A percentile compares a stretch with the other conserved stretches of the same genome.
Evolutionary conservation across 2,329 filamentous ascomycete genomes (phyloP).

Genomic region (Escovopsis sp.): DNA sequence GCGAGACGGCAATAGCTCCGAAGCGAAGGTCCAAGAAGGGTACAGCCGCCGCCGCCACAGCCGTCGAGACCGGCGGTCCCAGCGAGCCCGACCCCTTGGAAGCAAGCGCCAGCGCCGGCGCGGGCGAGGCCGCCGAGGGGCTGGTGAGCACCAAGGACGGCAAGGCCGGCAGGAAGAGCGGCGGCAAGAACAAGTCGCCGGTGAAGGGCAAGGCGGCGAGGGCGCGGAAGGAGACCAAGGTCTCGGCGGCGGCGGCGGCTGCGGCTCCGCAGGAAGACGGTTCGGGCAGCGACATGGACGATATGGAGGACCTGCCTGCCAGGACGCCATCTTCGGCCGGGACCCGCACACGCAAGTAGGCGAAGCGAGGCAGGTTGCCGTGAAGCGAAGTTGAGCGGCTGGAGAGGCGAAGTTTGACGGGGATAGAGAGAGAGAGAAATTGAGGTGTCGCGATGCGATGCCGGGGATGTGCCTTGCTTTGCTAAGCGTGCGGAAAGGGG

Average conservation of each 20-base stretch:
- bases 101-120: no score
- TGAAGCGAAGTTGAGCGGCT: no score
- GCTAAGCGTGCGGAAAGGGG: no score
- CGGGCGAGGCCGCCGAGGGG: no score
- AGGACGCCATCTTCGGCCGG: not conserved
- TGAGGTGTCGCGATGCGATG: no score
- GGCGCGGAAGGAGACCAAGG: no score
- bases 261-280: constrained; percentile 7
- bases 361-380: no score
- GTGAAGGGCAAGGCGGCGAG: constrained; percentile 14
- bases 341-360: no score
- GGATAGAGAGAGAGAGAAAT: not conserved
- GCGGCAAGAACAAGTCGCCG: constrained; percentile 14
- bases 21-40: constrained; percentile 12
- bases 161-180: constrained; percentile 13
- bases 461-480: no score
- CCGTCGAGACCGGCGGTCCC: constrained; percentile 15
- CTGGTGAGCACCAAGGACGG: constrained; percentile 5
- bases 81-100: constrained; percentile 9
- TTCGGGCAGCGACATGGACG: constrained; percentile 25
- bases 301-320: constrained; percentile 29
- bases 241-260: not conserved
- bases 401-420: not conserved
- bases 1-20: constrained; percentile 9
- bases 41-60: constrained; percentile 6